A percentile compares a stretch with the other conserved stretches of the same genome.
phyloP scores from a whole-genome alignment of 2,329 filamentous ascomycete genomes.

The Fusarium solani-melongenae region DNA sequence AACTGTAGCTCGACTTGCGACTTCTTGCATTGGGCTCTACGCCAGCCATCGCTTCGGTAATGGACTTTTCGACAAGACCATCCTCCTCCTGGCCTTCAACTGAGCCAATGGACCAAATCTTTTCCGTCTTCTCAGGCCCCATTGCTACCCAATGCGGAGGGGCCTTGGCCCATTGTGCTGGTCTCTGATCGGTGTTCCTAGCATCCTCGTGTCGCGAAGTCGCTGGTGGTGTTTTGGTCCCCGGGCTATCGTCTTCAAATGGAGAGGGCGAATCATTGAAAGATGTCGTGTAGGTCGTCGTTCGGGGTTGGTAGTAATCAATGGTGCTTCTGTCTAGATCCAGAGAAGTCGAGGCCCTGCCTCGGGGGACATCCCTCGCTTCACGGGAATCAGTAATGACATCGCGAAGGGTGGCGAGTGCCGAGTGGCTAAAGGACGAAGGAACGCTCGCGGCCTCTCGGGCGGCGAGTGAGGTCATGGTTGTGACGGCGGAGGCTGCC shows the following conservation, averaged over 20 bases:
- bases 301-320: constrained; percentile 41
- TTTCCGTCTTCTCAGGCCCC: constrained; percentile 69
- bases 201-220: constrained; percentile 29
- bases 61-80: constrained; percentile 73
- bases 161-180: constrained; percentile 46
- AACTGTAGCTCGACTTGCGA: constrained; percentile 74
- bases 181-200: constrained; percentile 24
- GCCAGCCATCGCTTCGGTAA: constrained; percentile 69
- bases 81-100: constrained; percentile 60
- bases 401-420: constrained; percentile 49
- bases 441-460: constrained; percentile 47
- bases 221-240: constrained; percentile 15
- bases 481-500: constrained; percentile 49
- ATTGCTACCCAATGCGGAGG: constrained; percentile 58
- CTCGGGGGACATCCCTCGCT: constrained; percentile 45
- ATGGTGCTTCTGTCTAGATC: constrained; percentile 47
- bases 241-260: constrained; percentile 34
- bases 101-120: constrained; percentile 72
- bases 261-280: constrained; percentile 43
- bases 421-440: constrained; percentile 47
- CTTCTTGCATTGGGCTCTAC: constrained; percentile 73
- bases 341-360: constrained; percentile 48
- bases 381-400: constrained; percentile 51
- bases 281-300: constrained; percentile 39
- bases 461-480: constrained; percentile 42